Conservation (phyloP, 768 basidiomycete species). For the Amanita pseudoporphyria region DNA sequence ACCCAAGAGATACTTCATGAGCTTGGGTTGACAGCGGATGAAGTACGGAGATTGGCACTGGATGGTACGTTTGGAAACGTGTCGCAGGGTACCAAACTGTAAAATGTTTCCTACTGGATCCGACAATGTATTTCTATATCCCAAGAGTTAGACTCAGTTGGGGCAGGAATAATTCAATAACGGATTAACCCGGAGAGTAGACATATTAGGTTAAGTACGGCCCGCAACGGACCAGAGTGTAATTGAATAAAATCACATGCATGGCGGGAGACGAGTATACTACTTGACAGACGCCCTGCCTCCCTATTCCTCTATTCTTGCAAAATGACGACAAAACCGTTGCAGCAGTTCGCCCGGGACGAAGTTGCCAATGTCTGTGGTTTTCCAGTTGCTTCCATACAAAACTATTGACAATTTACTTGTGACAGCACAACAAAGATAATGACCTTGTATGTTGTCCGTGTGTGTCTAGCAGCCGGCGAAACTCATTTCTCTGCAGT, state of each 20-base stretch:
- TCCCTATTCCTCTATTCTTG: not conserved
- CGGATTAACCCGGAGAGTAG: no score
- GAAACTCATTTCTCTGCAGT: slow-evolving; percentile 29
- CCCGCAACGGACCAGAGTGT: not conserved
- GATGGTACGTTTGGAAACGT: slow-evolving; percentile 39
- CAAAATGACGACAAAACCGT: not conserved
- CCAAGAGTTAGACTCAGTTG: no score
- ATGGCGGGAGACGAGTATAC: not conserved
- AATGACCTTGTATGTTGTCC: slow-evolving; percentile 52
- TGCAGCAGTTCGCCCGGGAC: slow-evolving; percentile 41
- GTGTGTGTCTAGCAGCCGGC: not conserved
- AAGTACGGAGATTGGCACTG: slow-evolving; percentile 27
- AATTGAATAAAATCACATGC: not conserved
- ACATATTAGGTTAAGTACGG: not conserved
- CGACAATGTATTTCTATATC: no score
- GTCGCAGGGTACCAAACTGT: slow-evolving; percentile 9
- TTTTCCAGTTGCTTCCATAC: not conserved
- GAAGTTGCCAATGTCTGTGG: slow-evolving; percentile 60
- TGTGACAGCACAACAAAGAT: slow-evolving; percentile 59
- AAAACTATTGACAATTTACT: slow-evolving; percentile 1
- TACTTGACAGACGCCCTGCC: not conserved
- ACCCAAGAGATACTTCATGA: slow-evolving; percentile 44
- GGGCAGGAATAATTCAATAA: no score
- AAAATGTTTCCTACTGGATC: not conserved
- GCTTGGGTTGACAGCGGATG: slow-evolving; percentile 34